Base-by-base conservation (phyloP, 1,284 basidiomycete species). In the Tremellales sp. region DNA sequence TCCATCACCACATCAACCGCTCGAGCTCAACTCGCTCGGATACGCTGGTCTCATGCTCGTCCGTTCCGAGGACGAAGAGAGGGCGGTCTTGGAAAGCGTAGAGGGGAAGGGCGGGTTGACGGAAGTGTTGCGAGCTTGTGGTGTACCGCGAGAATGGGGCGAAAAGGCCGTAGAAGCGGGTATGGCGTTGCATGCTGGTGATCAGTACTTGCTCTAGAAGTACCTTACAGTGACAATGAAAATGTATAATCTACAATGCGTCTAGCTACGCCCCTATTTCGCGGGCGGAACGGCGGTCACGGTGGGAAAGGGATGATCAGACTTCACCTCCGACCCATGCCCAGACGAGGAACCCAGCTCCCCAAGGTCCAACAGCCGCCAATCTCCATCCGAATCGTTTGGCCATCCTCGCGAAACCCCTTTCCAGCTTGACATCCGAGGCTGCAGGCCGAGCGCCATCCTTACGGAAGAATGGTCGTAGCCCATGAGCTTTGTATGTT, bases 11-110 rank as follows among this genome's bases (percentile, higher is more conserved):
- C 48, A 50, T 22, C 54, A 59, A 36, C 45, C 56, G 8, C 68
- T 93, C 39, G 82, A 81, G 58, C 78, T 93, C 29, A 92, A 93
- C 68, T 80, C 89, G 42, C 79, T 91, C 31, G 90, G 87, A n/a
- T 92, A 85, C 66, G 86, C 87, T 12, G 89, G 90, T 2, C 81
- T 87, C 82, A 63, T 92, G 52, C 80, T 93, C 44, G 88, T 87
- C 37, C 87, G 85, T 75, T 87, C 84, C 57, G 81, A 84, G 51
- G 77, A 77, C 19, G 87, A 90, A 75, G 68, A 88, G 43, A 80
- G 82, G 51, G 79, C 79, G 0, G 80, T 90, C 35, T 81, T 81
- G 68, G 75, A 73, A 47, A 81, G 52, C 3, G 21, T 21, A 7
- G 39, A 40, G 23, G 39, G 39, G 5, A 51, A 59, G 2, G 60